Percentiles rank a stretch among this genome's conserved stretches.
These are phyloP conservation scores for Cicer cuneatum DNA, from an alignment of 306 rosid species.

Conservation along the genomic window DNA sequence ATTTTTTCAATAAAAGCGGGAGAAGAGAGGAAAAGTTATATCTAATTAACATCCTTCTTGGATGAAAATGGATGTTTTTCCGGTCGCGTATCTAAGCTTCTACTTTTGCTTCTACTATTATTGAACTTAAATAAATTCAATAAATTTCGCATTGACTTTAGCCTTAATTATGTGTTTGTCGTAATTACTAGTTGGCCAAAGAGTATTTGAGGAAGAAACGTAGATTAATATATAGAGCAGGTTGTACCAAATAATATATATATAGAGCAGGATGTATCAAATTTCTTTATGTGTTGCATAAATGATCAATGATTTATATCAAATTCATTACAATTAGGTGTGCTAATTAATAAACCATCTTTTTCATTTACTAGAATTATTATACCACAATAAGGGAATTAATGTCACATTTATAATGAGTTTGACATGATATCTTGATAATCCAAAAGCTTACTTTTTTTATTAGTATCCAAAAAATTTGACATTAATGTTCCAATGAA, in stretches of 20 bases:
- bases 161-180: constrained; percentile 1
- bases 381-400: neutral
- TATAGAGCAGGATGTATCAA: too few species aligned
- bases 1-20: neutral
- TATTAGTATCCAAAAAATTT: too few species aligned
- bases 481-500: too few species aligned
- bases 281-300: neutral
- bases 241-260: too few species aligned
- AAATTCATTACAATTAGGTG: neutral
- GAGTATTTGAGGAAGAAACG: too few species aligned
- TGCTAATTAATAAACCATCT: too few species aligned
- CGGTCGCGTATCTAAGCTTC: neutral
- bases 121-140: neutral
- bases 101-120: neutral
- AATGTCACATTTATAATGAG: neutral
- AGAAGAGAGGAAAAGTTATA: neutral
- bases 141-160: neutral
- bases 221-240: too few species aligned
- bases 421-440: too few species aligned
- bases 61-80: neutral
- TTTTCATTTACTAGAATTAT: too few species aligned
- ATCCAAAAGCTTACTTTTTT: too few species aligned
- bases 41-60: neutral
- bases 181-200: neutral
- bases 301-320: neutral